Evolutionary conservation across 148 eudicot genomes (phyloP).

Genomic region (Silene conica): DNA sequence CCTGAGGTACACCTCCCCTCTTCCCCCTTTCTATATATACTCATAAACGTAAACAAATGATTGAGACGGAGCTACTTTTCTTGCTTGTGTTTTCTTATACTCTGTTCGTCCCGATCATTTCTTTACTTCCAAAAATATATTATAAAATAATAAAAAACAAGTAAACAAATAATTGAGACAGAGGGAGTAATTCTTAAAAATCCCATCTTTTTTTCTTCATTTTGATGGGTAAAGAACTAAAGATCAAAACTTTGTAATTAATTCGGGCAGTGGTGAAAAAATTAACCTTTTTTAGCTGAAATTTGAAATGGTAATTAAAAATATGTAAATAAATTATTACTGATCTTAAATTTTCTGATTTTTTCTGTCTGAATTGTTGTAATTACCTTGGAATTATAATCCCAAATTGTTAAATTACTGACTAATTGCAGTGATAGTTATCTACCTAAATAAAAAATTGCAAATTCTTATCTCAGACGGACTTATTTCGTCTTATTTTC

Average conservation of each 20-base stretch:
- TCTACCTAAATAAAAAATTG: neutral
- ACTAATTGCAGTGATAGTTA: constrained; percentile 1
- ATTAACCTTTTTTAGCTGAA: neutral
- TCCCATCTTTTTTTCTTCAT: neutral
- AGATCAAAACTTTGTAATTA: constrained; percentile 5
- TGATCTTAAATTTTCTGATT: neutral
- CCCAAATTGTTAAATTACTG: constrained; percentile 8
- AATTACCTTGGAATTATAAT: neutral
- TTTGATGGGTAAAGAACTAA: constrained; percentile 9
- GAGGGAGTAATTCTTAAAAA: neutral
- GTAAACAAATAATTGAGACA: neutral
- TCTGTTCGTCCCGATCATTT: neutral
- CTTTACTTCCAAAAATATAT: neutral
- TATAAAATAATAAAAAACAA: too few species aligned
- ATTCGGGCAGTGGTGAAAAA: too few species aligned
- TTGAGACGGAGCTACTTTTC: neutral
- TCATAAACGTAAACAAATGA: neutral
- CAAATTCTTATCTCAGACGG: too few species aligned
- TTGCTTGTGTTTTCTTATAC: too few species aligned
- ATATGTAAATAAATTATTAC: neutral
- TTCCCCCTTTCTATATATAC: neutral
- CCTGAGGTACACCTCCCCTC: constrained; percentile 29
- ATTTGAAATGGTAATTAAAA: neutral
- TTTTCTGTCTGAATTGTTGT: neutral
- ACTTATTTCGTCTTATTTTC: too few species aligned